Percentiles rank a stretch among this genome's conserved stretches.
Conservation (phyloP, 495 filamentous ascomycete genomes). For the Sordaria brevicollis region DNA sequence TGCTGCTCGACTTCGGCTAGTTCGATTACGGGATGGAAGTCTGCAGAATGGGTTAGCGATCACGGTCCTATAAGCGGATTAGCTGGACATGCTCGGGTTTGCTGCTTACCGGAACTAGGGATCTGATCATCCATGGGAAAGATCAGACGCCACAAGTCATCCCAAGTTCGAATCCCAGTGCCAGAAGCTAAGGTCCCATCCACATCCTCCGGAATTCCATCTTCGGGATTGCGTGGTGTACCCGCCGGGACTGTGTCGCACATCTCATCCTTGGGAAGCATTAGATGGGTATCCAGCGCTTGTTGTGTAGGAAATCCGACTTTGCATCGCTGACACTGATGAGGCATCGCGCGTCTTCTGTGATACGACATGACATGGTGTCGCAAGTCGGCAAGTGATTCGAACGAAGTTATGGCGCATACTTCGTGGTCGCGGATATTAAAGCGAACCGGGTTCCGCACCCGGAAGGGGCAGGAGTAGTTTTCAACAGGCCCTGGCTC, state of each 20-base stretch:
- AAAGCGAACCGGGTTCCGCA: constrained; percentile 27
- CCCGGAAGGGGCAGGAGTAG: constrained; percentile 26
- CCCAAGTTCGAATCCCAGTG: constrained; percentile 9
- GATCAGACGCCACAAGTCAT: constrained; percentile 8
- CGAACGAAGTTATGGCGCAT: constrained; percentile 19
- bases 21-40: constrained; percentile 16
- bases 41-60: constrained; percentile 6
- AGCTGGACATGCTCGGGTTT: background rate
- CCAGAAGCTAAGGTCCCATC: background rate
- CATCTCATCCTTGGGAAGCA: constrained; percentile 16
- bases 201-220: constrained; percentile 13
- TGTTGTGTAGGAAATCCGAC: constrained; percentile 1
- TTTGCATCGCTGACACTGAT: constrained; percentile 18
- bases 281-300: constrained; percentile 6
- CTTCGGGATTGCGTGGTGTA: constrained; percentile 6
- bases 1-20: constrained; percentile 18
- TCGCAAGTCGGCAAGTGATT: constrained; percentile 11
- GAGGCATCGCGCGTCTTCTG: background rate
- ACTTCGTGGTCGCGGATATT: constrained; percentile 23
- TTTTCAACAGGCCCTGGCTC: background rate
- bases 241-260: constrained; percentile 8
- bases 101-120: constrained; percentile 10
- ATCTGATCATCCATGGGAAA: constrained; percentile 12
- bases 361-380: constrained; percentile 14
- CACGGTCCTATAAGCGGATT: background rate